These are phyloP conservation scores for Thecamonas trahens DNA, from an alignment of 78 protist species.

Conservation along the genomic window DNA sequence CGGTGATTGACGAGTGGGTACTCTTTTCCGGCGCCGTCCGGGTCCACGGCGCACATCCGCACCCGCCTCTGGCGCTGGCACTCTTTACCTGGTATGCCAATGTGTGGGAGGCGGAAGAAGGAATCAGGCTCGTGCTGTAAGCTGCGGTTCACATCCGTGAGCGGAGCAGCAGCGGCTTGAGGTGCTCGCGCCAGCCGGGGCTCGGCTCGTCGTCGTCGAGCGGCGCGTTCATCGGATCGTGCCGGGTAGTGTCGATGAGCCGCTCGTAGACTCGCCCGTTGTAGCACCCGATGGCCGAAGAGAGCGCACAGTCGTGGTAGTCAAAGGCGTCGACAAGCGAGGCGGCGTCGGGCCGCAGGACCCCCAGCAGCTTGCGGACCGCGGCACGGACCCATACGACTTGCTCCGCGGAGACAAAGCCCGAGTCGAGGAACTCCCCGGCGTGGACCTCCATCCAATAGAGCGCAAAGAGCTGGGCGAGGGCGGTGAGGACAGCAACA, in stretches of 20 bases:
- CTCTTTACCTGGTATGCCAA: too few species aligned
- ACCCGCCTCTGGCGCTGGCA: too few species aligned
- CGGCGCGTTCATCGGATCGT: neutral
- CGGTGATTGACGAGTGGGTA: too few species aligned
- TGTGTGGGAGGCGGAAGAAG: too few species aligned
- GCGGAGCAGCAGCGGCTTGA: neutral
- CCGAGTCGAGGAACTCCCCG: neutral
- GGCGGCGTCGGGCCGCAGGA: constrained; percentile 30
- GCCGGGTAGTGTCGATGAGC: neutral
- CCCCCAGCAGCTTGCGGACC: constrained; percentile 1
- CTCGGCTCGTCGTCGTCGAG: neutral
- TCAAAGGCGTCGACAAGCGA: constrained; percentile 34
- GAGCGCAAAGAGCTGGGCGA: constrained; percentile 3
- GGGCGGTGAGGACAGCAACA: too few species aligned
- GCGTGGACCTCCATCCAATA: neutral
- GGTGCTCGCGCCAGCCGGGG: neutral
- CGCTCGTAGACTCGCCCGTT: constrained; percentile 13
- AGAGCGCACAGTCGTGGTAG: constrained; percentile 11
- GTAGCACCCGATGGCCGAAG: constrained; percentile 17
- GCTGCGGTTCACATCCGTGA: too few species aligned
- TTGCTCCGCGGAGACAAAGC: neutral
- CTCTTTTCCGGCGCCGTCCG: too few species aligned
- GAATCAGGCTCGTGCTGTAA: too few species aligned
- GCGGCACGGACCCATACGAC: neutral
- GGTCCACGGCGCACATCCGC: too few species aligned